A percentile compares a stretch with the other conserved stretches of the same genome.
phyloP scores from a whole-genome alignment of 2,329 filamentous ascomycete genomes.

The Epichloe elymi region DNA sequence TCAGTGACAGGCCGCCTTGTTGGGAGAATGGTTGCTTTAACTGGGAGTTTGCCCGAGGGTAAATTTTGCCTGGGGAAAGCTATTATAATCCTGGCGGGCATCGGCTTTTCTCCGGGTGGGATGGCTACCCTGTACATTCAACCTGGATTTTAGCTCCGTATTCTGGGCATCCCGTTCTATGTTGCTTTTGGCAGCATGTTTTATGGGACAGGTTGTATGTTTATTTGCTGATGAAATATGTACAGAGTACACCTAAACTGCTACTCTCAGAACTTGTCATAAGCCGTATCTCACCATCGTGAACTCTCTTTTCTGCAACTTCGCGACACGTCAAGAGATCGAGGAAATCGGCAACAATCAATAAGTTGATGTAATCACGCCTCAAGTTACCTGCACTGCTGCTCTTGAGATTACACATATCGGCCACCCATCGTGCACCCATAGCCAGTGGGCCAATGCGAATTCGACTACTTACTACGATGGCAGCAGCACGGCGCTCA shows the following conservation, averaged over 20 bases:
- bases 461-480: constrained; percentile 3
- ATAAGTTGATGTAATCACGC: not conserved
- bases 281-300: no score
- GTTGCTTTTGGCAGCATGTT: no score
- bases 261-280: no score
- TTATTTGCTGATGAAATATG: no score
- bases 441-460: not conserved
- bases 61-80: not conserved
- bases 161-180: no score
- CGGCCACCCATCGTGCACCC: not conserved
- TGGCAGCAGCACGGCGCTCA: constrained; percentile 25
- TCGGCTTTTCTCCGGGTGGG: constrained; percentile 5
- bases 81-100: no score
- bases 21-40: not conserved
- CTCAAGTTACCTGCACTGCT: not conserved
- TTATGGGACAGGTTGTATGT: no score
- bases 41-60: not conserved
- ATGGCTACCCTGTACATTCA: not conserved
- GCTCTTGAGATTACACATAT: not conserved
- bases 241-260: no score
- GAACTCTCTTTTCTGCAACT: no score
- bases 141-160: no score
- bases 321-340: no score
- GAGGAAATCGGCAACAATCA: no score
- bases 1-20: not conserved